phyloP scores from a whole-genome alignment of 495 filamentous ascomycete genomes.

The Neurospora africana region DNA sequence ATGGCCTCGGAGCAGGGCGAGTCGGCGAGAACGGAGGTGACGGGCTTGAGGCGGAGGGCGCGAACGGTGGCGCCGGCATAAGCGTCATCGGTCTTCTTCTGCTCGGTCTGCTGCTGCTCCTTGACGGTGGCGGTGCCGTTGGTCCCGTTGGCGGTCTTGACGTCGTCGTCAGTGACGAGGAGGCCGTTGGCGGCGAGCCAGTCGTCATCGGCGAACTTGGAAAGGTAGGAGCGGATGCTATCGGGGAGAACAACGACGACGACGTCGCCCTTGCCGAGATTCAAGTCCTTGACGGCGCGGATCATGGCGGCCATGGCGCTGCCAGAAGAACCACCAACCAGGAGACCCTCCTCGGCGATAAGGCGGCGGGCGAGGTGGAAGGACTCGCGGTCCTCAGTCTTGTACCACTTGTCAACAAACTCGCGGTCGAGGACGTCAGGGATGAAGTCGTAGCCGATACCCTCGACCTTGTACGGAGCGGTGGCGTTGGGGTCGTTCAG shows the following conservation, averaged over 20 bases:
- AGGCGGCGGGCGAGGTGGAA: constrained; percentile 81
- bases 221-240: constrained; percentile 95
- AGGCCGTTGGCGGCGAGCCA: constrained; percentile 96
- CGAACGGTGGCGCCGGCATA: constrained; percentile 66
- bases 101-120: constrained; percentile 7
- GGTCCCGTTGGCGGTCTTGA: constrained; percentile 12
- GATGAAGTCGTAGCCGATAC: constrained; percentile 97
- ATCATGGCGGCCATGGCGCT: constrained; percentile 83
- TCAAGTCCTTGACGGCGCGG: constrained; percentile 63
- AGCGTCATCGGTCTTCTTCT: constrained; percentile 35
- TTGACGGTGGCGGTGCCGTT: constrained; percentile 32
- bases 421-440: constrained; percentile 81
- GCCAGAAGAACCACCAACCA: constrained; percentile 91
- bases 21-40: constrained; percentile 65
- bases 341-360: constrained; percentile 87
- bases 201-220: constrained; percentile 96
- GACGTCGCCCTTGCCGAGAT: constrained; percentile 63
- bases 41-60: constrained; percentile 77
- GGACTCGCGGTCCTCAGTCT: constrained; percentile 86
- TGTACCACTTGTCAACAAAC: constrained; percentile 90
- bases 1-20: constrained; percentile 72
- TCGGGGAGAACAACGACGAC: constrained; percentile 89
- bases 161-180: constrained; percentile 38
- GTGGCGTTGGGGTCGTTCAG: constrained; percentile 73
- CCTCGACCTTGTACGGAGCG: constrained; percentile 92